Conservation (phyloP, 371 early-diverging fungal species). For the Chytridium lagenaria region DNA sequence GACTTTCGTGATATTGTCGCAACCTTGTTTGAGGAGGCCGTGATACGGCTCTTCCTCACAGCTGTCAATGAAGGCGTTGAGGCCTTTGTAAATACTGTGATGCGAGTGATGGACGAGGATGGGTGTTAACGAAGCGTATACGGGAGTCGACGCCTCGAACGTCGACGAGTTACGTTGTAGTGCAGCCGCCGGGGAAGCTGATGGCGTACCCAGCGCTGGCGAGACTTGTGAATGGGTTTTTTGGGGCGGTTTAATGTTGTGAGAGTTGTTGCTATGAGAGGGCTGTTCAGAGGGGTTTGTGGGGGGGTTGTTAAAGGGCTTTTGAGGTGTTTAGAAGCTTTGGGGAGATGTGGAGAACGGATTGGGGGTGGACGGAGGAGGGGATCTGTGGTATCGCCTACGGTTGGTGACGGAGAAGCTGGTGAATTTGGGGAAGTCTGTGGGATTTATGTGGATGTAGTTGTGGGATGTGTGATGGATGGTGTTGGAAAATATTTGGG, state of each 20-base stretch:
- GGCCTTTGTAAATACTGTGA: too few relatives aligned
- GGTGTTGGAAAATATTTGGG: neutral
- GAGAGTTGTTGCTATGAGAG: conserved; percentile 66
- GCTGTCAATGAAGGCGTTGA: conserved; percentile 28
- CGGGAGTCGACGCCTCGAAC: too few relatives aligned
- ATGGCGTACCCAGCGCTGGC: conserved; percentile 74
- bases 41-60: conserved; percentile 59
- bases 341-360: neutral
- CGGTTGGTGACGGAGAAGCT: too few relatives aligned
- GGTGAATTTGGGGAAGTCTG: conserved; percentile 1
- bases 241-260: too few relatives aligned
- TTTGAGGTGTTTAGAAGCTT: neutral
- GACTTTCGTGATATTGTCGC: conserved; percentile 76
- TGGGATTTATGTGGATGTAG: neutral
- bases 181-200: conserved; percentile 65
- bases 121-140: too few relatives aligned
- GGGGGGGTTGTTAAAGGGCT: neutral
- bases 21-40: conserved; percentile 66
- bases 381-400: too few relatives aligned
- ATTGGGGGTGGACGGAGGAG: neutral
- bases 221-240: conserved; percentile 70
- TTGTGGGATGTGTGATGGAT: neutral
- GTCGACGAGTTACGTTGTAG: neutral
- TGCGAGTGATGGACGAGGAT: neutral
- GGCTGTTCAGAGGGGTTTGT: neutral